Evolutionary conservation across 257 asterid genomes (phyloP).

Genomic region (Eucommia ulmoides): DNA sequence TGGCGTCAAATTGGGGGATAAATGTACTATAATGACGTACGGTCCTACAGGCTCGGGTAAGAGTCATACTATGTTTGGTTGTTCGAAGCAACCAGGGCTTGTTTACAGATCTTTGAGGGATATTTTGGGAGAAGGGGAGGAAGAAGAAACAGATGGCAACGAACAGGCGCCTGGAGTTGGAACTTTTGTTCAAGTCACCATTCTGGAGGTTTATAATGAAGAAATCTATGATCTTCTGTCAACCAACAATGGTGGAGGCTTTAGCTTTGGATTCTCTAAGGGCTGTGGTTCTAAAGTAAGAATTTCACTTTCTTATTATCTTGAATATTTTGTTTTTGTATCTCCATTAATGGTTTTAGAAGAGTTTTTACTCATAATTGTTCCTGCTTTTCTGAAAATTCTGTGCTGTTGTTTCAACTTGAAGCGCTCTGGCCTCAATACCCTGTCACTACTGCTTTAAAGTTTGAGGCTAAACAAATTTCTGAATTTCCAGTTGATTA

Average conservation of each 20-base stretch:
- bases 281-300: slow-evolving; percentile 70
- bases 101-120: slow-evolving; percentile 73
- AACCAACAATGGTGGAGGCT: slow-evolving; percentile 49
- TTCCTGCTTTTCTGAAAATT: too few species aligned
- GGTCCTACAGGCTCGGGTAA: slow-evolving; percentile 97
- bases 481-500: too few species aligned
- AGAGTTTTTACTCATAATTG: neutral
- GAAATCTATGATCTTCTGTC: slow-evolving; percentile 78
- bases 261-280: slow-evolving; percentile 67
- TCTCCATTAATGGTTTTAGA: neutral
- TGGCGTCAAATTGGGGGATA: slow-evolving; percentile 71
- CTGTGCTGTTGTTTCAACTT: too few species aligned
- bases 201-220: slow-evolving; percentile 85
- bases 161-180: slow-evolving; percentile 39
- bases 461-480: too few species aligned
- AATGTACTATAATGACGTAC: slow-evolving; percentile 93
- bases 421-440: too few species aligned
- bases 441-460: too few species aligned
- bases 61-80: slow-evolving; percentile 94
- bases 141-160: slow-evolving; percentile 18
- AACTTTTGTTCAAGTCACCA: slow-evolving; percentile 79
- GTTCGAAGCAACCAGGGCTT: slow-evolving; percentile 61
- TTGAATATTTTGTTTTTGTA: neutral
- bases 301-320: neutral
- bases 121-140: slow-evolving; percentile 52